Conservation (phyloP, 163 green algal genomes). For the Chlamydomonas reinhardtii region DNA sequence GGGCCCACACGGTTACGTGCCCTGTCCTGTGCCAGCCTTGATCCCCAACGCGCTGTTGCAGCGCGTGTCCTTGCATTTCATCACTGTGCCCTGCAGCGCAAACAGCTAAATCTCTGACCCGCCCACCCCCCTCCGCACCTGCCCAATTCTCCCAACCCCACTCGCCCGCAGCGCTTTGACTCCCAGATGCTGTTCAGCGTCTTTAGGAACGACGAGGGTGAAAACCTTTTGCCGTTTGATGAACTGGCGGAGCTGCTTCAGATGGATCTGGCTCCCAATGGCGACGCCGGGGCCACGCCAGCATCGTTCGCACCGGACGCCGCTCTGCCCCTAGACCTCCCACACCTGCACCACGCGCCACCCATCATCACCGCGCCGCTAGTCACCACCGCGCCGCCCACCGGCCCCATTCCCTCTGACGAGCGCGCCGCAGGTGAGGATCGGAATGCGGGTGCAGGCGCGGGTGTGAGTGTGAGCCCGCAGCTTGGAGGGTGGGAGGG, state of each 20-base stretch:
- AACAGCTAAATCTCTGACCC: too few species aligned
- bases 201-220: neutral
- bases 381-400: neutral
- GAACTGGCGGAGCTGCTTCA: constrained; percentile 15
- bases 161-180: too few species aligned
- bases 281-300: neutral
- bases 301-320: neutral
- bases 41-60: too few species aligned
- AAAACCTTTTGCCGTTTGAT: constrained; percentile 37
- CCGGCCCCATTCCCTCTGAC: neutral
- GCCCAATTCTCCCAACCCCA: too few species aligned
- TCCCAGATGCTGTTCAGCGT: too few species aligned
- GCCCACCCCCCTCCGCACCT: too few species aligned
- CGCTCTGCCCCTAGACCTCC: neutral
- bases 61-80: too few species aligned
- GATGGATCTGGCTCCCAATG: neutral
- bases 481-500: neutral
- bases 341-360: too few species aligned
- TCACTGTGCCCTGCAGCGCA: too few species aligned
- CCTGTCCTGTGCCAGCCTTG: too few species aligned
- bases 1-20: too few species aligned
- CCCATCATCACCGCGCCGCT: neutral
- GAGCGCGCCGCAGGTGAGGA: neutral
- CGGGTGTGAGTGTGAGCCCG: neutral
- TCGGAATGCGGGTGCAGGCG: neutral